phyloP scores from a whole-genome alignment of 805 yeast species.

The Millerozyma miso region DNA sequence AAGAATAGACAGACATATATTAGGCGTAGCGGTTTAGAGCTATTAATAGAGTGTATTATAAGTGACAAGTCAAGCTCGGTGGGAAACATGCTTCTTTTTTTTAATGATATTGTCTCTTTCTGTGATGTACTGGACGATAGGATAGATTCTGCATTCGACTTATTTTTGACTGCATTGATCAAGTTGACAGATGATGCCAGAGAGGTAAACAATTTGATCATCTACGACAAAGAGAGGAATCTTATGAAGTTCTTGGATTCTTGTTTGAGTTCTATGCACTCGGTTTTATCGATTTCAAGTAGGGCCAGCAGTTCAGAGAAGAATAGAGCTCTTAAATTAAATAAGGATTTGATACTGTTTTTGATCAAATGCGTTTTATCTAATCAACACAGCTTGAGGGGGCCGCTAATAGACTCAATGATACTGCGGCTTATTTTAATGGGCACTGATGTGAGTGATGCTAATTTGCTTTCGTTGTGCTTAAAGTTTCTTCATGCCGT shows the following conservation, averaged over 20 bases:
- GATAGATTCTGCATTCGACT: slow-evolving; percentile 48
- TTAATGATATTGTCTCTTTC: slow-evolving; percentile 49
- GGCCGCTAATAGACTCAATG: slow-evolving; percentile 24
- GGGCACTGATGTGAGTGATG: slow-evolving; percentile 36
- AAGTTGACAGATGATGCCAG: slow-evolving; percentile 50
- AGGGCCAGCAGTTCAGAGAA: neutral
- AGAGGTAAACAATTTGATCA: slow-evolving; percentile 48
- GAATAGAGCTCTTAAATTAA: neutral
- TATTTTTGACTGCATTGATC: slow-evolving; percentile 45
- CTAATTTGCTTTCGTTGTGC: slow-evolving; percentile 31
- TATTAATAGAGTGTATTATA: slow-evolving; percentile 54
- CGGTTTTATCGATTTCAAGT: neutral
- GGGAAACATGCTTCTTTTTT: slow-evolving; percentile 50
- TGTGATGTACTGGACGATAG: slow-evolving; percentile 30
- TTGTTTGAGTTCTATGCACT: slow-evolving; percentile 4
- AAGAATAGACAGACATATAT: slow-evolving; percentile 28
- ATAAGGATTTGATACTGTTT: slow-evolving; percentile 23
- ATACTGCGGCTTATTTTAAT: slow-evolving; percentile 32
- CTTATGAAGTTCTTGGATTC: slow-evolving; percentile 14
- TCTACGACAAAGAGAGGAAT: slow-evolving; percentile 33
- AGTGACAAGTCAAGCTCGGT: slow-evolving; percentile 48
- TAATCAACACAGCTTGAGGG: slow-evolving; percentile 44
- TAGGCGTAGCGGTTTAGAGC: slow-evolving; percentile 45
- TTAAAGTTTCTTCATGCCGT: slow-evolving; percentile 41
- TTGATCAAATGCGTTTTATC: slow-evolving; percentile 44